Evolutionary conservation across 2,329 filamentous ascomycete genomes (phyloP).

Genomic region (Phyllosticta citribraziliensis): DNA sequence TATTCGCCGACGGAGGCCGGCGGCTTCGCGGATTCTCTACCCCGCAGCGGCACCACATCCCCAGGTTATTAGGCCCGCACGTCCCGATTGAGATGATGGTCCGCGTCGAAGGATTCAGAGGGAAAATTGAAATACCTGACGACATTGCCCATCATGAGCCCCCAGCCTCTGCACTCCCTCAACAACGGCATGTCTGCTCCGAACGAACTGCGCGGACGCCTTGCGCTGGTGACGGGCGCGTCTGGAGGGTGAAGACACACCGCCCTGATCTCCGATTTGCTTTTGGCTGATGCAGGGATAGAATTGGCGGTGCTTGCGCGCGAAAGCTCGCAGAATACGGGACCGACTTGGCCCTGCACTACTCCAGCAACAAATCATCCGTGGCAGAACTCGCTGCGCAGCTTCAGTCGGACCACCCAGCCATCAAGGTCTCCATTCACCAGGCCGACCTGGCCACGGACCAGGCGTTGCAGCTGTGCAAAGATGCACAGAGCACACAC

Average conservation of each 20-base stretch:
- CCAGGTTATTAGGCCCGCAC: neutral
- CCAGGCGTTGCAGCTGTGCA: slow-evolving; percentile 45
- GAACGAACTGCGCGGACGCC: slow-evolving; percentile 38
- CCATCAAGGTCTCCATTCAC: slow-evolving; percentile 42
- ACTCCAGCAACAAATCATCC: slow-evolving; percentile 41
- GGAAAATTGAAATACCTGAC: neutral
- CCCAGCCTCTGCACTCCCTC: neutral
- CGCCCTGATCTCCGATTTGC: neutral
- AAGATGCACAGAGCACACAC: slow-evolving; percentile 45
- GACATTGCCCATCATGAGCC: neutral
- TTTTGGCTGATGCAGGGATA: slow-evolving; percentile 18
- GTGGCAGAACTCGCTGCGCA: slow-evolving; percentile 37
- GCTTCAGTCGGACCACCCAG: slow-evolving; percentile 25
- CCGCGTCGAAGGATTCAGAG: neutral
- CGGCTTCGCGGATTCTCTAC: slow-evolving; percentile 1
- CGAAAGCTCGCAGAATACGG: slow-evolving; percentile 43
- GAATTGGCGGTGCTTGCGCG: slow-evolving; percentile 53
- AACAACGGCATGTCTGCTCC: slow-evolving; percentile 12
- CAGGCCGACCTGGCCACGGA: slow-evolving; percentile 48
- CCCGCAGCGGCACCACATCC: slow-evolving; percentile 1
- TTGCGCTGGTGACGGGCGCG: slow-evolving; percentile 52
- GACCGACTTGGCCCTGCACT: slow-evolving; percentile 49
- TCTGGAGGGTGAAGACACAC: slow-evolving; percentile 44
- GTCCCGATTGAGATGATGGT: neutral
- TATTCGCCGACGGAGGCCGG: slow-evolving; percentile 7